A percentile compares a stretch with the other conserved stretches of the same genome.
Conservation (phyloP, 192 early-diverging fungal species). For the Dissophora globulifera region DNA sequence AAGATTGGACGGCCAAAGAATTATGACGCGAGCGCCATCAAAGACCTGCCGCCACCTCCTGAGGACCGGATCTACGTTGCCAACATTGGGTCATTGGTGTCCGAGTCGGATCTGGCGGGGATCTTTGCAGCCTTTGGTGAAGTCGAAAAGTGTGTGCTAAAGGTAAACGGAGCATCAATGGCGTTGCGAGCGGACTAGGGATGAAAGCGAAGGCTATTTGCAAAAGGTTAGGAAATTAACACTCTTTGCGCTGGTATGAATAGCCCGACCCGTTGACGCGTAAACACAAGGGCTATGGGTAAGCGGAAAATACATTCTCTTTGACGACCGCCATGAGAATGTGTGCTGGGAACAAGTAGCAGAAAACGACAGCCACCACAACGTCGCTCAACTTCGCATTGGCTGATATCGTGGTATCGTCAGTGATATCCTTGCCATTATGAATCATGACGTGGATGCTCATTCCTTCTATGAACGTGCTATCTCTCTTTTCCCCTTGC, state of each 20-base stretch:
- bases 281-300: slow-evolving; percentile 87
- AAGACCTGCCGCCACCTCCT: slow-evolving; percentile 71
- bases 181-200: too few relatives aligned
- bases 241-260: not conserved
- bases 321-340: not conserved
- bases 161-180: too few relatives aligned
- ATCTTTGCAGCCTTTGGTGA: slow-evolving; percentile 90
- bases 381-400: too few relatives aligned
- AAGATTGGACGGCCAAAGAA: slow-evolving; percentile 90
- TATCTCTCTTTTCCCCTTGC: slow-evolving; percentile 13
- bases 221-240: not conserved
- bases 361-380: too few relatives aligned
- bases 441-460: slow-evolving; percentile 19
- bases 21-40: slow-evolving; percentile 69
- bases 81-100: slow-evolving; percentile 81
- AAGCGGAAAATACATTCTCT: slow-evolving; percentile 16
- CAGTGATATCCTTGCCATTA: too few relatives aligned
- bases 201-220: too few relatives aligned
- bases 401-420: not conserved
- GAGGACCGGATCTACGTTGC: slow-evolving; percentile 82
- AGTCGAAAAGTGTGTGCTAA: slow-evolving; percentile 73
- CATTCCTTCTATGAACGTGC: slow-evolving; percentile 19
- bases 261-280: slow-evolving; percentile 75
- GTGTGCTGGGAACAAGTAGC: not conserved
- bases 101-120: slow-evolving; percentile 75